Conservation (phyloP, 768 basidiomycete genomes). For the Podaxis carcinomalis region DNA sequence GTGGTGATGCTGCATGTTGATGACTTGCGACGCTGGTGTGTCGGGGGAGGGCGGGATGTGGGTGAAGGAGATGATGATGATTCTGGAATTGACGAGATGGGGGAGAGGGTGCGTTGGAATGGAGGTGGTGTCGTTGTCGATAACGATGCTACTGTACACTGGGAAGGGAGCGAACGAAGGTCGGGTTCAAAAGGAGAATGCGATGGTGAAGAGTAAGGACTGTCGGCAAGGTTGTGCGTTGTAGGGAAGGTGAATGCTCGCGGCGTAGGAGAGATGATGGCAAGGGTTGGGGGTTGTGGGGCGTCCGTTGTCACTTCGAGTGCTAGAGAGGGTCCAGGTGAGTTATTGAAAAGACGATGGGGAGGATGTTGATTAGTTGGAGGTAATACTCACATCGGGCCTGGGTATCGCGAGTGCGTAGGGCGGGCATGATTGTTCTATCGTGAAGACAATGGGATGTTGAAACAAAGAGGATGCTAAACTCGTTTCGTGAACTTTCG, state of each 20-base stretch:
- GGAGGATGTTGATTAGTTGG: neutral
- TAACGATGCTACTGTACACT: constrained; percentile 32
- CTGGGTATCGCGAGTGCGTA: constrained; percentile 74
- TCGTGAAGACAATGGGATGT: constrained; percentile 21
- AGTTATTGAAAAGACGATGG: constrained; percentile 1
- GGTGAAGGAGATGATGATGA: constrained; percentile 5
- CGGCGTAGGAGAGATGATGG: constrained; percentile 67
- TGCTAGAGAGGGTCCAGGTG: constrained; percentile 34
- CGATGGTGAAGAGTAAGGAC: constrained; percentile 65
- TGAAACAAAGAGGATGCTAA: constrained; percentile 21
- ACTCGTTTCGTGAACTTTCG: constrained; percentile 22
- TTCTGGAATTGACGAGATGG: constrained; percentile 18
- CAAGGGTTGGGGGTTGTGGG: constrained; percentile 46
- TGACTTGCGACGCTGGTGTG: constrained; percentile 51
- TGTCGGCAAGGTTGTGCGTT: constrained; percentile 58
- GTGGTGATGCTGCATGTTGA: constrained; percentile 34
- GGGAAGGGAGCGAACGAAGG: constrained; percentile 47
- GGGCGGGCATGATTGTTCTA: constrained; percentile 64
- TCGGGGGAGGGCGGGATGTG: constrained; percentile 12
- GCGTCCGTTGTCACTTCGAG: constrained; percentile 75
- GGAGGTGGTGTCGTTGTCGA: constrained; percentile 31
- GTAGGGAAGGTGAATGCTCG: constrained; percentile 69
- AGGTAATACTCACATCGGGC: constrained; percentile 36
- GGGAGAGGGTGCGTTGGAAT: constrained; percentile 10
- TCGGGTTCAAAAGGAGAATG: constrained; percentile 73